Base-by-base conservation (phyloP, 331 rosid genomes). In the Stylosanthes scabra region DNA sequence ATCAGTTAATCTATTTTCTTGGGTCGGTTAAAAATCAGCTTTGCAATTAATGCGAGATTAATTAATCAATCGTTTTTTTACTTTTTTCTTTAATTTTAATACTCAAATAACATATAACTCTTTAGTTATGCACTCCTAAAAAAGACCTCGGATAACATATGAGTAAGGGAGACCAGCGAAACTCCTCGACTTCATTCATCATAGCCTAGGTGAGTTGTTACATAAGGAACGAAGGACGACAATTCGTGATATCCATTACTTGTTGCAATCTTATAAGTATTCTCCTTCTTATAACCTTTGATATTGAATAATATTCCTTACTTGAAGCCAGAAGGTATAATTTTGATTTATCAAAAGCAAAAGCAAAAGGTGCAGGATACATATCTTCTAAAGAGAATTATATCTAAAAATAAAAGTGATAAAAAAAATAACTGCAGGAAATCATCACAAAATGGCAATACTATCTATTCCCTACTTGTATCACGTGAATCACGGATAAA, bases 221-320 rank as follows among this genome's bases (percentile, higher is more conserved):
- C 34, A 15, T 9, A 63, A 14, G 34, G 51, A 63, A 63, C 42
- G 51, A 63, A 25, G 44, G 70, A 56, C 34, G 5, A 8, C 20
- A 39, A 8, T n/a, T 6, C 16, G 9, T 29, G 1, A 59, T 29
- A 39, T 61, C 28, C 66, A 29, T 74, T 56, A 49, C 73, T 74
- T 74, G 72, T 20, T 8, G 67, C 46, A 54, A 74, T 74, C 57
- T 40, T 7, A 28, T 14, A 61, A 1, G 52, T 41, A 70, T 72
- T 72, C 71, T 47, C n/a, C 27, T 66, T 79, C 64, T 61, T 72
- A 66, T 66, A 41, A 59, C 60, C 75, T 66, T 79, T 79, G 72
- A 47, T 64, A 40, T 50, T 3, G 16, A 12, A 12, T n/a, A 12
- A 12, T n/a, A 61, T 79, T 66, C 83, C 66, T 79, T 79, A 41